Evolutionary conservation across 352 stramenopile species (phyloP).

Genomic region (Globisporangium middletonii): DNA sequence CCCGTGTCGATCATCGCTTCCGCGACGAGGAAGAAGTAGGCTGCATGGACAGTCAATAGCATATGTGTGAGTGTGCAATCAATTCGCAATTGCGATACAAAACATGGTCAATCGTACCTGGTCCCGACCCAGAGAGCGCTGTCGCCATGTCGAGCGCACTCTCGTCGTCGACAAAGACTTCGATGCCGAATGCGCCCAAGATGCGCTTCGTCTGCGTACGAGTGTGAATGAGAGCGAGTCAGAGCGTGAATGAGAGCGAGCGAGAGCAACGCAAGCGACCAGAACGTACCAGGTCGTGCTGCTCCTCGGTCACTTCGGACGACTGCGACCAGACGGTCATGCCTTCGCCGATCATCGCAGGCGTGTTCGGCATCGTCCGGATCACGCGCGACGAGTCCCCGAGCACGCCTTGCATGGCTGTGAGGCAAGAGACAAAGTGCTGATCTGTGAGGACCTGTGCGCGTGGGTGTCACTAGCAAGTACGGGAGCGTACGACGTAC

Average conservation of each 20-base stretch:
- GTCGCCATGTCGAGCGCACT: conserved; percentile 94
- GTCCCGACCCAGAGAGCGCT: conserved; percentile 89
- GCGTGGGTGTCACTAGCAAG: neutral
- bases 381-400: conserved; percentile 79
- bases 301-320: conserved; percentile 62
- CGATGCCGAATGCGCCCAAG: conserved; percentile 87
- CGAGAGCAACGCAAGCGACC: conserved; percentile 5
- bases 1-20: conserved; percentile 95
- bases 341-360: conserved; percentile 91
- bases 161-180: conserved; percentile 93
- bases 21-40: conserved; percentile 95
- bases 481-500: conserved; percentile 1
- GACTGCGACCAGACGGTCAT: conserved; percentile 93
- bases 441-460: neutral
- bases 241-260: neutral
- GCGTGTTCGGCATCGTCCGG: conserved; percentile 95
- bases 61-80: neutral
- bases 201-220: conserved; percentile 67
- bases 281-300: conserved; percentile 46
- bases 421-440: neutral
- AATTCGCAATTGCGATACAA: no score
- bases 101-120: conserved; percentile 28
- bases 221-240: neutral
- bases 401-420: conserved; percentile 47
- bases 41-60: conserved; percentile 17